These are phyloP conservation scores for Salix exigua DNA, from an alignment of 345 rosid genomes.

Conservation along the genomic window DNA sequence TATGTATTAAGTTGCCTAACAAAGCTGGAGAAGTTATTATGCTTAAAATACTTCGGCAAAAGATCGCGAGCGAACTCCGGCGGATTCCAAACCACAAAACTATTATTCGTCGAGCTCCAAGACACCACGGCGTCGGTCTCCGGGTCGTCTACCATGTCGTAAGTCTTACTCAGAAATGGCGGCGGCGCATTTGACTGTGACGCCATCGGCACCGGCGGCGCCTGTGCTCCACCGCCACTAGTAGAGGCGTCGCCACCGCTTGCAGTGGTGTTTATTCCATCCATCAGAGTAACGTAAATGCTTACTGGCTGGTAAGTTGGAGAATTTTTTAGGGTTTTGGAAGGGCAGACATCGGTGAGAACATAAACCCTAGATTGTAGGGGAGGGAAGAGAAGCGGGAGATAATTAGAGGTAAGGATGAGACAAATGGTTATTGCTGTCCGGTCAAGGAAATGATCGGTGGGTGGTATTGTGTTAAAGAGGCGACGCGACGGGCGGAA, in stretches of 20 bases:
- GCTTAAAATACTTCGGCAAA: conserved; percentile 82
- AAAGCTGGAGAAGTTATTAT: conserved; percentile 87
- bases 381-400: neutral
- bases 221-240: conserved; percentile 15
- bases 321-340: conserved; percentile 7
- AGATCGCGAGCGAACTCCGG: conserved; percentile 81
- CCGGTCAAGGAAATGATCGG: conserved; percentile 4
- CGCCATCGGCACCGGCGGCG: conserved; percentile 37
- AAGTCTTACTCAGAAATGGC: conserved; percentile 85
- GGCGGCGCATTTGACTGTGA: conserved; percentile 49
- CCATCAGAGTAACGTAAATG: neutral
- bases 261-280: neutral
- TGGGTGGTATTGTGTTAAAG: neutral
- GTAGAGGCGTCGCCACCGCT: conserved; percentile 27
- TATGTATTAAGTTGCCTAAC: conserved; percentile 89
- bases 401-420: neutral
- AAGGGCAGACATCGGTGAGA: neutral
- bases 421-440: neutral
- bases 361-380: conserved; percentile 8
- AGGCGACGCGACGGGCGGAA: conserved; percentile 5
- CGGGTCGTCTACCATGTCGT: conserved; percentile 90
- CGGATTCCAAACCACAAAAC: conserved; percentile 85
- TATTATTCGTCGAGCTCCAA: conserved; percentile 73
- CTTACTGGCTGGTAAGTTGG: too few relatives aligned
- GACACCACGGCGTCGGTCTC: conserved; percentile 70